Conservation (phyloP, 495 filamentous ascomycete genomes). For the Penicillium odoratum region DNA sequence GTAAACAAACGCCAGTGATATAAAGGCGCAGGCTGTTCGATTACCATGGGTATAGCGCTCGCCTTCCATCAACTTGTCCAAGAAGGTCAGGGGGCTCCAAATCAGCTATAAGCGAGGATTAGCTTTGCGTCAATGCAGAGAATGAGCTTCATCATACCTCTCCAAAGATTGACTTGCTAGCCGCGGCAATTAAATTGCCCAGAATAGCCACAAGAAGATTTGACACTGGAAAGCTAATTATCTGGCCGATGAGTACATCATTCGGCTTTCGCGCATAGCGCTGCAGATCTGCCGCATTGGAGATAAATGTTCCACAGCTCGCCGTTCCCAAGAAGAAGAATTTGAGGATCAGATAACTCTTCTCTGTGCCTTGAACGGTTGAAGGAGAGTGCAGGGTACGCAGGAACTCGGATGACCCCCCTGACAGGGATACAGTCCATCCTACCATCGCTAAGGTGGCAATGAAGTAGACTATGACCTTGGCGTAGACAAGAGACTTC, state of each 20-base stretch:
- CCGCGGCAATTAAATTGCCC: slow-evolving; percentile 25
- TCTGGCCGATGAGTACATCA: slow-evolving; percentile 35
- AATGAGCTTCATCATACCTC: slow-evolving; percentile 13
- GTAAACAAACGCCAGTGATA: slow-evolving; percentile 28
- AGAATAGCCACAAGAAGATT: slow-evolving; percentile 28
- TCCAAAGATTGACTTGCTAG: slow-evolving; percentile 24
- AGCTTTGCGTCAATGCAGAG: no score
- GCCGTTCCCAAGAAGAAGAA: slow-evolving; percentile 39
- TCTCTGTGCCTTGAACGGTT: slow-evolving; percentile 28
- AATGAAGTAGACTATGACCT: slow-evolving; percentile 33
- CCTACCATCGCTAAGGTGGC: slow-evolving; percentile 35
- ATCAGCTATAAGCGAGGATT: slow-evolving; percentile 17
- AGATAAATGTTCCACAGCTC: slow-evolving; percentile 47
- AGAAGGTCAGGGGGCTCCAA: slow-evolving; percentile 26
- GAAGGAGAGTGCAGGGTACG: slow-evolving; percentile 23
- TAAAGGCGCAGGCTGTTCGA: slow-evolving; percentile 25
- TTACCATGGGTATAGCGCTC: slow-evolving; percentile 28
- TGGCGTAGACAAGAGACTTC: slow-evolving; percentile 36
- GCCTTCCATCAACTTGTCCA: slow-evolving; percentile 30
- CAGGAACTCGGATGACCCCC: slow-evolving; percentile 20
- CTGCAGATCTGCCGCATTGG: slow-evolving; percentile 47
- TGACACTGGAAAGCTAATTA: slow-evolving; percentile 36
- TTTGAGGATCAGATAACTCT: slow-evolving; percentile 32
- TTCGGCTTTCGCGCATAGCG: slow-evolving; percentile 35
- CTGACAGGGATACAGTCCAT: slow-evolving; percentile 34